A percentile compares a stretch with the other conserved stretches of the same genome.
Evolutionary conservation across 228 moss, liverwort and hornwort species (phyloP).

Genomic region (Sphagnum fallax): DNA sequence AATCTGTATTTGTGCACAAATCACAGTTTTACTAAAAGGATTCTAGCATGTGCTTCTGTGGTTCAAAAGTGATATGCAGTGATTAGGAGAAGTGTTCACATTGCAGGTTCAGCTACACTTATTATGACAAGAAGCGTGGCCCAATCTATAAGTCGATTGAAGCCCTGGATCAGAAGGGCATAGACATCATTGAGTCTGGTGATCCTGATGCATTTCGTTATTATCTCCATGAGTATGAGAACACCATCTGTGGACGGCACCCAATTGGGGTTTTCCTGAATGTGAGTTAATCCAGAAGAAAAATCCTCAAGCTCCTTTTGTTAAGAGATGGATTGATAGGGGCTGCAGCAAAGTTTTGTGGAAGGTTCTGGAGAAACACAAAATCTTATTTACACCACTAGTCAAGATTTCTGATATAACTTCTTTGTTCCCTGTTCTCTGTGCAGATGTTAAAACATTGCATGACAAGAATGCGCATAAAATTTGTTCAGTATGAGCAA

Average conservation of each 20-base stretch:
- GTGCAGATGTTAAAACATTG: conserved; percentile 81
- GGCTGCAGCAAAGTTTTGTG: background rate
- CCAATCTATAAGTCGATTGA: conserved; percentile 97
- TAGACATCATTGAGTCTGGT: conserved; percentile 90
- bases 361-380: background rate
- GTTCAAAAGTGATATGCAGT: background rate
- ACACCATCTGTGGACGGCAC: conserved; percentile 93
- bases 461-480: conserved; percentile 58
- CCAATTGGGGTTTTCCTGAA: conserved; percentile 86
- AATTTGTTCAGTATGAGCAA: conserved; percentile 95
- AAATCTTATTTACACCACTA: no score
- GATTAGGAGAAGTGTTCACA: background rate
- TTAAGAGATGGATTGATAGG: background rate
- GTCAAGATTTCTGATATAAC: background rate
- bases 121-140: conserved; percentile 87
- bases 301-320: background rate
- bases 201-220: conserved; percentile 59
- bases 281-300: conserved; percentile 26
- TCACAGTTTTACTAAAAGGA: background rate
- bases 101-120: conserved; percentile 83
- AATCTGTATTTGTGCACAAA: background rate
- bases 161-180: conserved; percentile 90
- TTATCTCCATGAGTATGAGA: conserved; percentile 71
- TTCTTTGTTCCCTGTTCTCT: background rate
- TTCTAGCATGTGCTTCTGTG: background rate